Conservation (phyloP, 495 filamentous ascomycete species). For the Aspergillus asperescens region DNA sequence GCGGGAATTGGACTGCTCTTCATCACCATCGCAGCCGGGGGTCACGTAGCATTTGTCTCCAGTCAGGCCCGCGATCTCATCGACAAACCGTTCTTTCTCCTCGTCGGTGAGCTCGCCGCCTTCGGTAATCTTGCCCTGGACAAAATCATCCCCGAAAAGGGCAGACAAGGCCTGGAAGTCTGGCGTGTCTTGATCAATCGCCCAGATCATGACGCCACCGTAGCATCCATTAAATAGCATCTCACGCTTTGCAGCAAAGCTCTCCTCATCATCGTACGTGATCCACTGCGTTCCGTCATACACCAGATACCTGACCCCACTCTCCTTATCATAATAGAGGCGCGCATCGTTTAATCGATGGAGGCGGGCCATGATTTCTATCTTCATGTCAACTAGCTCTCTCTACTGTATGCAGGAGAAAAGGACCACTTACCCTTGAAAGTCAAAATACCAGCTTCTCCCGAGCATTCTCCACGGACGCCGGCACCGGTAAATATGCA, state of each 20-base stretch:
- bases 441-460: neutral
- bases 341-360: neutral
- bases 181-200: constrained; percentile 23
- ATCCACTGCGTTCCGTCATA: constrained; percentile 1
- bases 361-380: neutral
- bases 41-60: constrained; percentile 1
- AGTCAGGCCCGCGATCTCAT: neutral
- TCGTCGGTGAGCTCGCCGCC: neutral
- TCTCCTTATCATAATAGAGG: neutral
- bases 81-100: neutral
- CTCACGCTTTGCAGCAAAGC: neutral
- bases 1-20: neutral
- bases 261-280: constrained; percentile 5
- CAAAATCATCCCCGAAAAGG: constrained; percentile 13
- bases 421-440: neutral
- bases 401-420: neutral
- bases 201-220: constrained; percentile 28
- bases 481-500: neutral
- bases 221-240: constrained; percentile 10
- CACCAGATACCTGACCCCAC: neutral
- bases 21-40: neutral
- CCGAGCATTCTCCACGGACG: neutral
- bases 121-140: neutral
- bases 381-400: neutral
- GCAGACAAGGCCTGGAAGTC: constrained; percentile 17